A percentile compares a stretch with the other conserved stretches of the same genome.
Evolutionary conservation across 768 basidiomycete species (phyloP).

Genomic region (Phanerochaete carnosa): DNA sequence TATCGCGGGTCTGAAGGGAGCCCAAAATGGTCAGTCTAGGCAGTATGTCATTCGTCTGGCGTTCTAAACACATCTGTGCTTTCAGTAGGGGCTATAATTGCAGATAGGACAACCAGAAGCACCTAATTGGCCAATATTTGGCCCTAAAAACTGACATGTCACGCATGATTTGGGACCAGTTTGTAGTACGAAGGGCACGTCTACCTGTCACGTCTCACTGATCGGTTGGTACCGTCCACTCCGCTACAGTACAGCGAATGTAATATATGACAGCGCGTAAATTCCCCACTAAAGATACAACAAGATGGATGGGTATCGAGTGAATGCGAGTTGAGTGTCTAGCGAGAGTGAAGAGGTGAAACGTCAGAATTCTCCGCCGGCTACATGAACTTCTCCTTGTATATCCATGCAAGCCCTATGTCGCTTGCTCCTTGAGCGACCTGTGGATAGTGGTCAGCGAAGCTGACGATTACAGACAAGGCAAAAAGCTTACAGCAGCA

Average conservation of each 20-base stretch:
- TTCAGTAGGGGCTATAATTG: no score
- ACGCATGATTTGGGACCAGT: no score
- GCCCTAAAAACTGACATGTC: no score
- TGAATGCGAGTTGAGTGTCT: background rate
- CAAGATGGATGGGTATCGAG: background rate
- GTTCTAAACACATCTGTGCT: no score
- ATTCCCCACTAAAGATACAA: conserved; percentile 5
- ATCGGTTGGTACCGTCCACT: no score
- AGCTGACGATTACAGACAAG: background rate
- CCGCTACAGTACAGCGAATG: background rate
- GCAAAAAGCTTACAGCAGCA: conserved; percentile 55
- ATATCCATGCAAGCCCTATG: conserved; percentile 86
- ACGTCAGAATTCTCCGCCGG: background rate
- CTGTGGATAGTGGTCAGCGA: conserved; percentile 23
- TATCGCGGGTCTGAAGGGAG: no score
- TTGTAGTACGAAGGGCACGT: no score
- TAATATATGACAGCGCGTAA: background rate
- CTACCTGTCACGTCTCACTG: no score
- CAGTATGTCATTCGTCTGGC: no score
- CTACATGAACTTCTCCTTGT: conserved; percentile 75
- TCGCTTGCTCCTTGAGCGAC: conserved; percentile 74
- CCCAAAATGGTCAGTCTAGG: no score
- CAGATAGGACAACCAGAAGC: no score
- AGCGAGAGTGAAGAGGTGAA: background rate
- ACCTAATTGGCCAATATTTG: no score